phyloP scores from a whole-genome alignment of 1,284 basidiomycete species.

The Leccinum ponderosum region DNA sequence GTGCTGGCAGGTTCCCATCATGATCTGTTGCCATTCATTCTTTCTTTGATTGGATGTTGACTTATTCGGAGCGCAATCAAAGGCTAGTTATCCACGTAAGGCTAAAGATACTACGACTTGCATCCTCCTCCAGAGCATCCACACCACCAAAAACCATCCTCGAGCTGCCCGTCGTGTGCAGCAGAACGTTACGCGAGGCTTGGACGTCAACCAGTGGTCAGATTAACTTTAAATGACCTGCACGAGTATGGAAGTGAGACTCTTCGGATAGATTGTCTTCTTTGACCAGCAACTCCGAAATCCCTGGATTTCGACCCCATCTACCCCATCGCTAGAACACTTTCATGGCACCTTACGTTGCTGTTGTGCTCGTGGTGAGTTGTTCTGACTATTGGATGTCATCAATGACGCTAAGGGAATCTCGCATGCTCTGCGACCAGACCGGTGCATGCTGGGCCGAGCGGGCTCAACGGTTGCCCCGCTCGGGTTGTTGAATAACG shows the following conservation, averaged over 20 bases:
- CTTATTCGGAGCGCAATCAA: too few relatives aligned
- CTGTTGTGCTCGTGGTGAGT: not conserved
- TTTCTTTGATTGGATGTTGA: too few relatives aligned
- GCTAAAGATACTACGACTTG: not conserved
- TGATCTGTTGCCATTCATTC: too few relatives aligned
- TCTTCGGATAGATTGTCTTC: too few relatives aligned
- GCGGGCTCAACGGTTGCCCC: slow-evolving; percentile 45
- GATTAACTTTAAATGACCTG: not conserved
- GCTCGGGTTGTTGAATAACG: slow-evolving; percentile 42
- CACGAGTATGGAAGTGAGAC: not conserved
- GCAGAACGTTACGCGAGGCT: not conserved
- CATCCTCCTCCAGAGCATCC: not conserved
- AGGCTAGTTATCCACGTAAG: too few relatives aligned
- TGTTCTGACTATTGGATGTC: not conserved
- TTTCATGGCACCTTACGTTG: too few relatives aligned
- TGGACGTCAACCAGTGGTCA: not conserved
- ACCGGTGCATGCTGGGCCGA: slow-evolving; percentile 46
- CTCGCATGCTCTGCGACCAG: slow-evolving; percentile 25
- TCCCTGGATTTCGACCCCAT: not conserved
- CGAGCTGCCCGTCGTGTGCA: not conserved
- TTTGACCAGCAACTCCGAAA: too few relatives aligned
- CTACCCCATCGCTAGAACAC: too few relatives aligned
- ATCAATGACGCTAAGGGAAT: not conserved
- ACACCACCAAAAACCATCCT: not conserved
- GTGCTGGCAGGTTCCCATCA: too few relatives aligned